These are phyloP conservation scores for Postia placenta DNA, from an alignment of 768 basidiomycete species.

Conservation along the genomic window DNA sequence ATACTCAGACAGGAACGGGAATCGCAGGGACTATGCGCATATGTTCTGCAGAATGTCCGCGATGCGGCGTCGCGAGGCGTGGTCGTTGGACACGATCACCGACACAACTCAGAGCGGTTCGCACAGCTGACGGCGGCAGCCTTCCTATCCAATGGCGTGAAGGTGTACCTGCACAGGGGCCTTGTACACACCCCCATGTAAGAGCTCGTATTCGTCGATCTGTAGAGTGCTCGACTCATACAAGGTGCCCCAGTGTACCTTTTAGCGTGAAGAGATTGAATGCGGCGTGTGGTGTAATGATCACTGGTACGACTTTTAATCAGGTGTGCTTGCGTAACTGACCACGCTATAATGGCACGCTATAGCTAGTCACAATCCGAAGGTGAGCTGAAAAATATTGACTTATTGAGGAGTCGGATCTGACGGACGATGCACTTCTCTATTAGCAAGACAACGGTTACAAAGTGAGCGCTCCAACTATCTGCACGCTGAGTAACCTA, in stretches of 20 bases:
- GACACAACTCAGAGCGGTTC: constrained; percentile 75
- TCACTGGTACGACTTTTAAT: constrained; percentile 52
- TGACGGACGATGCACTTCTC: not conserved
- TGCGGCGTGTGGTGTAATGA: constrained; percentile 85
- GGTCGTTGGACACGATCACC: constrained; percentile 84
- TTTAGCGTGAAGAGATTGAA: constrained; percentile 61
- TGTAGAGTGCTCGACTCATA: no score
- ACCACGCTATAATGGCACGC: no score
- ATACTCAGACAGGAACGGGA: not conserved
- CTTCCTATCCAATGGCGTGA: constrained; percentile 59
- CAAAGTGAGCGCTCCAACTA: constrained; percentile 43
- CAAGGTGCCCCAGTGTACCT: constrained; percentile 53
- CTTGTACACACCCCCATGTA: constrained; percentile 81
- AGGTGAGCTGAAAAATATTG: constrained; percentile 49
- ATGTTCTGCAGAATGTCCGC: constrained; percentile 49
- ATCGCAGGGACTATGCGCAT: constrained; percentile 67
- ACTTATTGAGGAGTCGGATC: no score
- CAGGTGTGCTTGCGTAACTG: not conserved
- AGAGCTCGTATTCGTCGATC: no score
- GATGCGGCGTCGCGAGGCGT: constrained; percentile 57
- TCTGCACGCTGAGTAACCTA: not conserved
- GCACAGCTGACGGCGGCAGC: constrained; percentile 67
- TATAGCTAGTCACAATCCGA: constrained; percentile 82
- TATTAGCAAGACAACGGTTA: constrained; percentile 80
- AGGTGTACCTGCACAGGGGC: constrained; percentile 62